A percentile compares a stretch with the other conserved stretches of the same genome.
Conservation (phyloP, 441 rosid genomes). For the Viola pubescens region DNA sequence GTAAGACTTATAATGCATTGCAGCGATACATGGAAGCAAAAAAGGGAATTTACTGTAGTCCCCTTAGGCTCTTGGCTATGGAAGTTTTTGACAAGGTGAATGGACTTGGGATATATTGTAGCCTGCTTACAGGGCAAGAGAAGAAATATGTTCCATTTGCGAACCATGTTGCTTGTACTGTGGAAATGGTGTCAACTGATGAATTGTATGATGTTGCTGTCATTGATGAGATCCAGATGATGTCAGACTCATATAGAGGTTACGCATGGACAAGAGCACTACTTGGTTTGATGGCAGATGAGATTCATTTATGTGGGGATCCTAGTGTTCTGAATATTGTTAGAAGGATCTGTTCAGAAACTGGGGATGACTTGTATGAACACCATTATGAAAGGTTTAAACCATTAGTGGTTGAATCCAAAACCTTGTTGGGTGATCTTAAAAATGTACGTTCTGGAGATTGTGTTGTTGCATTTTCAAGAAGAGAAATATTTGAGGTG, state of each 20-base stretch:
- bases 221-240: constrained; percentile 89
- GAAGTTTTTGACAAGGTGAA: constrained; percentile 96
- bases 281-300: constrained; percentile 88
- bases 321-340: constrained; percentile 81
- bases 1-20: constrained; percentile 91
- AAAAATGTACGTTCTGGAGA: constrained; percentile 73
- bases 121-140: constrained; percentile 88
- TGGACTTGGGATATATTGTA: constrained; percentile 72
- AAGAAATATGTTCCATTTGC: constrained; percentile 70
- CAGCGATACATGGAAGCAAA: constrained; percentile 88
- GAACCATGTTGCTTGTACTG: constrained; percentile 78
- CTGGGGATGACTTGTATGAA: constrained; percentile 79
- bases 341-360: constrained; percentile 71
- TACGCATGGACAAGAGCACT: constrained; percentile 88
- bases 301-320: constrained; percentile 93
- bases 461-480: constrained; percentile 86
- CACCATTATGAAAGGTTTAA: constrained; percentile 82
- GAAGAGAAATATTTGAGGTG: constrained; percentile 92
- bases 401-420: constrained; percentile 83
- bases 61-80: constrained; percentile 90
- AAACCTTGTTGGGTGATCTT: constrained; percentile 74
- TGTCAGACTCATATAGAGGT: constrained; percentile 70
- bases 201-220: constrained; percentile 84
- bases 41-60: constrained; percentile 89
- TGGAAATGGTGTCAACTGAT: constrained; percentile 82